phyloP scores from a whole-genome alignment of 1,139 yeast genomes.

The Suhomyces bolitotheri region DNA sequence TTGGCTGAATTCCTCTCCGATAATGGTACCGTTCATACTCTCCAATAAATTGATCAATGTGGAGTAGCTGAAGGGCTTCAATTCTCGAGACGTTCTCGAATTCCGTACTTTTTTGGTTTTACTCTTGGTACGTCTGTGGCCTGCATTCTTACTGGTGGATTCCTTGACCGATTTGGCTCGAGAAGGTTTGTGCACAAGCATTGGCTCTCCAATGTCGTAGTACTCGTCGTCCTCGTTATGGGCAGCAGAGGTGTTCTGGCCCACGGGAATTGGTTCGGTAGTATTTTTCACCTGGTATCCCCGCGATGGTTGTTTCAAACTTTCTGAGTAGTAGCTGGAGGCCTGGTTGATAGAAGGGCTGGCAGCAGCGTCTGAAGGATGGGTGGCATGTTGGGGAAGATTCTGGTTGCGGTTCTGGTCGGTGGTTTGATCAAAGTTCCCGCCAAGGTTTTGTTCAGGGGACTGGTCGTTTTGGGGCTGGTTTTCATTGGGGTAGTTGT shows the following conservation, averaged over 20 bases:
- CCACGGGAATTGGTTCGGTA: slow-evolving; percentile 6
- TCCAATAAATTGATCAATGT: slow-evolving; percentile 59
- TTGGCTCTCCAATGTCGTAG: slow-evolving; percentile 43
- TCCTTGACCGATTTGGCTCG: slow-evolving; percentile 40
- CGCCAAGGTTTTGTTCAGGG: background rate
- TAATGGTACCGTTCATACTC: slow-evolving; percentile 63
- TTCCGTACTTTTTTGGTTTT: slow-evolving; percentile 21
- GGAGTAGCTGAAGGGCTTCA: slow-evolving; percentile 57
- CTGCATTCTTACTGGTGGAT: slow-evolving; percentile 15
- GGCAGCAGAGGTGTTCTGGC: background rate
- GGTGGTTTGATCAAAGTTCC: background rate
- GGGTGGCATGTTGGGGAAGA: background rate
- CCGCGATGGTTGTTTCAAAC: slow-evolving; percentile 8
- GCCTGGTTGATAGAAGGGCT: background rate
- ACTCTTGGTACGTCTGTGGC: slow-evolving; percentile 15
- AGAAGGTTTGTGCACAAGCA: slow-evolving; percentile 32
- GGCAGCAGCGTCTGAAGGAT: background rate
- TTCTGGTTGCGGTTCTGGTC: background rate
- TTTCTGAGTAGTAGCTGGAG: slow-evolving; percentile 11
- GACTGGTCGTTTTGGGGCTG: too few species aligned
- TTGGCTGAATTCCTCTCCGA: slow-evolving; percentile 71
- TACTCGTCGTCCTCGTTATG: slow-evolving; percentile 33
- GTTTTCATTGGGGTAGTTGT: background rate
- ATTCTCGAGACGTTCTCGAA: slow-evolving; percentile 19
- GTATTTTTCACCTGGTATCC: slow-evolving; percentile 6